phyloP scores from a whole-genome alignment of 2,329 filamentous ascomycete genomes.

The Paecilomyces fulvus region DNA sequence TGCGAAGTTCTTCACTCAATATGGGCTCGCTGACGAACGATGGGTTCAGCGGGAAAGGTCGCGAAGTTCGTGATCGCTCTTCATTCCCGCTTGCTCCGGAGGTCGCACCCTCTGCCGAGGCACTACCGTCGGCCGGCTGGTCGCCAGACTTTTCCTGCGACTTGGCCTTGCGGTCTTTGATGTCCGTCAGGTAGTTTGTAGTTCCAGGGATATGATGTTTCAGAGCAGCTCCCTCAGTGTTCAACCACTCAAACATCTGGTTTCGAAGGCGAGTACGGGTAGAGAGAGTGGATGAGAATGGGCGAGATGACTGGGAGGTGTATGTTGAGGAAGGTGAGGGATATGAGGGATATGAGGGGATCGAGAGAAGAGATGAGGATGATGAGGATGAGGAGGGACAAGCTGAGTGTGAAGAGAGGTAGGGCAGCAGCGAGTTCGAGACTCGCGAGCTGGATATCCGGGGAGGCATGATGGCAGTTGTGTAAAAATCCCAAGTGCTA shows the following conservation, averaged over 20 bases:
- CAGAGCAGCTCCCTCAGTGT: conserved; percentile 24
- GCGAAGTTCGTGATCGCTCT: conserved; percentile 17
- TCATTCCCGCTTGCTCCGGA: conserved; percentile 1
- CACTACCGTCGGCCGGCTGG: neutral
- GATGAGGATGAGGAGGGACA: conserved; percentile 13
- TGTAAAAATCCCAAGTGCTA: conserved; percentile 1
- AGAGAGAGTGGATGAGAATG: conserved; percentile 25
- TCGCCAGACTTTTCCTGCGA: conserved; percentile 1
- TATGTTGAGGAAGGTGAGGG: conserved; percentile 11
- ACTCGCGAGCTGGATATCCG: conserved; percentile 30
- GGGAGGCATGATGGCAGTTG: conserved; percentile 26
- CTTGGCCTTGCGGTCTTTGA: conserved; percentile 7
- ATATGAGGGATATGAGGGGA: conserved; percentile 7
- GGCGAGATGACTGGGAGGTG: conserved; percentile 13
- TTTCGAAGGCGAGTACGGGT: conserved; percentile 43
- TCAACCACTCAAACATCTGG: conserved; percentile 53
- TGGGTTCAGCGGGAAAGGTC: conserved; percentile 67
- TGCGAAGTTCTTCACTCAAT: conserved; percentile 62
- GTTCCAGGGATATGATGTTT: conserved; percentile 23
- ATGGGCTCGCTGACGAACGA: conserved; percentile 64
- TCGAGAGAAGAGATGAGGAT: conserved; percentile 10
- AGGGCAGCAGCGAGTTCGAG: conserved; percentile 25
- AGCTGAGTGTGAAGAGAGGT: conserved; percentile 18
- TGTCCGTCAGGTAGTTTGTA: conserved; percentile 22
- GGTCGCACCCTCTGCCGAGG: conserved; percentile 1